phyloP scores from a whole-genome alignment of 2,329 filamentous ascomycete genomes.

The Pyricularia sp. region DNA sequence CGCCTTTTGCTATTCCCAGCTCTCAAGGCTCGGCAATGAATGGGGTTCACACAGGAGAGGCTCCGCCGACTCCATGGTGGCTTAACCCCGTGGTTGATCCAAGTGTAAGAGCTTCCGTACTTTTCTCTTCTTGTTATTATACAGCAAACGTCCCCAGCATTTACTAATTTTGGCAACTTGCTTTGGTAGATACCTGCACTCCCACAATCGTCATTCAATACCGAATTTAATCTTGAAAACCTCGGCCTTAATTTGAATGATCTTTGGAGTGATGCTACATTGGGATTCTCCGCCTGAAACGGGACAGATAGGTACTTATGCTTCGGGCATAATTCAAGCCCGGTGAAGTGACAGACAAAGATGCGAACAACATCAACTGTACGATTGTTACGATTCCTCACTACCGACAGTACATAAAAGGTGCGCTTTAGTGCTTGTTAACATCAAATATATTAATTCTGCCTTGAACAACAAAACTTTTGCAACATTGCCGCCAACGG shows the following conservation, averaged over 20 bases:
- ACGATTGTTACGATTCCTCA: not conserved
- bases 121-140: not conserved
- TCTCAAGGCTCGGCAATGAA: conserved; percentile 7
- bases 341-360: not conserved
- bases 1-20: conserved; percentile 10
- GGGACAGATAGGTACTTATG: not conserved
- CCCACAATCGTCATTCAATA: conserved; percentile 9
- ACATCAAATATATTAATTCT: not conserved
- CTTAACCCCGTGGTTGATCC: conserved; percentile 11
- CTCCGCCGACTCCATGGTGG: conserved; percentile 17
- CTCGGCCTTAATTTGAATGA: conserved; percentile 13
- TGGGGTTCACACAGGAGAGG: conserved; percentile 8
- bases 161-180: not conserved
- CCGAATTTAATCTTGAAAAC: conserved; percentile 14
- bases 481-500: not conserved
- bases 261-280: conserved; percentile 17
- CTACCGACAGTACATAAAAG: not conserved
- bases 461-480: not conserved
- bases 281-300: conserved; percentile 10
- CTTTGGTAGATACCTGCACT: not conserved
- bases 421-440: not conserved
- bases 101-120: conserved; percentile 8
- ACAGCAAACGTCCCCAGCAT: not conserved
- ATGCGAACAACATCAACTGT: not conserved
- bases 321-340: not conserved